A percentile compares a stretch with the other conserved stretches of the same genome.
phyloP scores from a whole-genome alignment of 1,284 basidiomycete genomes.

The Cystobasidium pallidum region DNA sequence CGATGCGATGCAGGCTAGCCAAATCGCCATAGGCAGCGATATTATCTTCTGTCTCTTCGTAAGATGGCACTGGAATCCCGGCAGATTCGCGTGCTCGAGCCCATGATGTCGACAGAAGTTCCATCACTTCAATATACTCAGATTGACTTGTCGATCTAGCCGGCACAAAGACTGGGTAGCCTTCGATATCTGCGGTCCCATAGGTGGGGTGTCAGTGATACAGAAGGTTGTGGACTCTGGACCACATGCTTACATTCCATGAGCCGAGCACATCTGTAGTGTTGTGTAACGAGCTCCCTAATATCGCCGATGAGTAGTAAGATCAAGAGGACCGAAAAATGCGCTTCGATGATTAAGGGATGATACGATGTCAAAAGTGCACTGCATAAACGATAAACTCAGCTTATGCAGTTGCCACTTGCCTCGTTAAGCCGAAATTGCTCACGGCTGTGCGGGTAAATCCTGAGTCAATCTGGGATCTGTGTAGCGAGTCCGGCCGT shows the following conservation, averaged over 20 bases:
- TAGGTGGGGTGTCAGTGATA: background rate
- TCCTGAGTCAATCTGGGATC: slow-evolving; percentile 30
- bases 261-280: slow-evolving; percentile 66
- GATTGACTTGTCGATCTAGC: slow-evolving; percentile 81
- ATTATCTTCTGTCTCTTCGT: slow-evolving; percentile 59
- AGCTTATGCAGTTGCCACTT: background rate
- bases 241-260: slow-evolving; percentile 38
- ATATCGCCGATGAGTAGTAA: slow-evolving; percentile 74
- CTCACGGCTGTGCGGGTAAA: slow-evolving; percentile 21
- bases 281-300: slow-evolving; percentile 64
- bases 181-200: slow-evolving; percentile 69
- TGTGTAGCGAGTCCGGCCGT: slow-evolving; percentile 50
- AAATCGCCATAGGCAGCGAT: slow-evolving; percentile 41
- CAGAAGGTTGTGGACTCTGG: no score
- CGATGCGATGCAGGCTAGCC: slow-evolving; percentile 44
- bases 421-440: background rate
- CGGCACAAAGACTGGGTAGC: slow-evolving; percentile 78
- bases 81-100: slow-evolving; percentile 66
- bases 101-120: slow-evolving; percentile 68
- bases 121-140: slow-evolving; percentile 76
- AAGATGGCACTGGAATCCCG: slow-evolving; percentile 60
- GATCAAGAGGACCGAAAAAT: slow-evolving; percentile 73
- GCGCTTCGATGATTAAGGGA: slow-evolving; percentile 77
- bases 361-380: slow-evolving; percentile 74
- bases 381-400: background rate